These are phyloP conservation scores for Orbilia blumenaviensis DNA, from an alignment of 2,329 filamentous ascomycete species.

Conservation along the genomic window DNA sequence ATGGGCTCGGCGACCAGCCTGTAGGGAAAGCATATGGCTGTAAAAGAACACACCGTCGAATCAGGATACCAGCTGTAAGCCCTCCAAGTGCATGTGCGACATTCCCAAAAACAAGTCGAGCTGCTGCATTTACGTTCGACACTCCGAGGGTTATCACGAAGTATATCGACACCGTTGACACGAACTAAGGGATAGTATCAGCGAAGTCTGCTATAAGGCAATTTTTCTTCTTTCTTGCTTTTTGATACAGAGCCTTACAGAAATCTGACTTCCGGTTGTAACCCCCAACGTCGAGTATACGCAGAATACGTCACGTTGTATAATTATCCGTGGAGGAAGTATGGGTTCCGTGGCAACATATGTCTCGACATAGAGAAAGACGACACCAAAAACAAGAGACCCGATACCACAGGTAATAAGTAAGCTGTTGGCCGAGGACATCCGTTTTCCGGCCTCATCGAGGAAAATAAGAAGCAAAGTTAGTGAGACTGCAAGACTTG, in stretches of 20 bases:
- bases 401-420: constrained; percentile 25
- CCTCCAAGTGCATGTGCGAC: constrained; percentile 73
- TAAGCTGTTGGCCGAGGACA: not conserved
- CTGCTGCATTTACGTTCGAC: constrained; percentile 69
- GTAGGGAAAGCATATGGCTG: too few relatives aligned
- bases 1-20: too few relatives aligned
- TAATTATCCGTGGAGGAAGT: constrained; percentile 68
- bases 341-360: constrained; percentile 67
- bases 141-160: constrained; percentile 71
- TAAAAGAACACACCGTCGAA: constrained; percentile 39
- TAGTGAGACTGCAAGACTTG: constrained; percentile 30
- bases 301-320: constrained; percentile 66
- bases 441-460: constrained; percentile 31
- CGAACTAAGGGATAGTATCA: constrained; percentile 61
- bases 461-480: constrained; percentile 40
- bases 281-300: constrained; percentile 66
- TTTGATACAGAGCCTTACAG: too few relatives aligned
- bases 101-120: constrained; percentile 73
- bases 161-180: constrained; percentile 74
- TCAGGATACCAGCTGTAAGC: constrained; percentile 70
- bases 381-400: not conserved
- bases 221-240: too few relatives aligned
- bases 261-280: constrained; percentile 42
- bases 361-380: constrained; percentile 33
- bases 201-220: too few relatives aligned